Base-by-base conservation (phyloP, 2,329 filamentous ascomycete genomes). In the Colletotrichum abscissum region DNA sequence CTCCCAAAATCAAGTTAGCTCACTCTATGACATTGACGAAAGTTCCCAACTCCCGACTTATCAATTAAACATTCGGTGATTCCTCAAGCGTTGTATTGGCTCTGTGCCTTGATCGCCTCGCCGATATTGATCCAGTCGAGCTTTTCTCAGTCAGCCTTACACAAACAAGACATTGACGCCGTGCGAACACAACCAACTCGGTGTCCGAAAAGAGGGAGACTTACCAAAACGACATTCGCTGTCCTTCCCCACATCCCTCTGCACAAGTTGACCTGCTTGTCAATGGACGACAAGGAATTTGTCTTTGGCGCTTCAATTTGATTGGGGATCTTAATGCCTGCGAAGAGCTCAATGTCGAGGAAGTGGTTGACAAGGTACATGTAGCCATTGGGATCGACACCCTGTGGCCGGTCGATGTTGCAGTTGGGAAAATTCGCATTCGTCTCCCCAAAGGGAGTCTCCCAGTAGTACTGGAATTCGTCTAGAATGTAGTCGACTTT, bases 361-460 rank as follows among this genome's bases (percentile, higher is more conserved):
- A 82, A 82, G 76, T 86, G 84, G 78, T 86, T 86, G 69, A 83
- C 82, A 55, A 87, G 80, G 67, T 83, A 84, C 85, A 88, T 85
- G 38, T 83, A 82, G 30, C 80, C 80, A 24, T 80, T 76, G 0
- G 84, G 77, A 38, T 83, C 79, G 26, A 81, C 83, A 0, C 80
- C 80, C 0, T 79, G 63, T 0, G 94, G 94, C 8, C 93, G 88
- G 78, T 93, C 87, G 3, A 94, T 86, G 12, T 84, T 84, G 82
- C 94, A 96, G 55, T 88, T 88, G 78, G 91, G 90, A 78, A 93
- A 92, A 19, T 84, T 84, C 0, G 87, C 81, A 63, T 88, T 83
- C 1, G 87, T 89, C 74, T 91, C 90, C 75, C 93, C 90, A 82
- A 88, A 95, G 0, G 89, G 86, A 57, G 93, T 96, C 80, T 96